These are phyloP conservation scores for Beauveria medogensis DNA, from an alignment of 2,329 filamentous ascomycete genomes.

Conservation along the genomic window DNA sequence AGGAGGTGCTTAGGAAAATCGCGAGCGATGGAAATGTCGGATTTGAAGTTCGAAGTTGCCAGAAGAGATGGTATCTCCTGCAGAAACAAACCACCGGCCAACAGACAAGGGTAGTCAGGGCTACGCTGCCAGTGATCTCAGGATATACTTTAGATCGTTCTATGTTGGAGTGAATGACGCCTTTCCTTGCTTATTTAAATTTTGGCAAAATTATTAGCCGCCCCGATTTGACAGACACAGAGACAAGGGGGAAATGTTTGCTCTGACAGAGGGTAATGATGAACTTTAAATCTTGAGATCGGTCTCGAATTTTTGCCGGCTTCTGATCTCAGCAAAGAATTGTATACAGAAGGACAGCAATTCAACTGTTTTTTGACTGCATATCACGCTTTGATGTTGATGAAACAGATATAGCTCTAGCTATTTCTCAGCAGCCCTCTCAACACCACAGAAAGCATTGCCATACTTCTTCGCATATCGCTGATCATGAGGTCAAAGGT, in stretches of 20 bases:
- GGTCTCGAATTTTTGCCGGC: not conserved
- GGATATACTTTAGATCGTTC: not conserved
- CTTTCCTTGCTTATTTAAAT: not conserved
- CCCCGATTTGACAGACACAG: not conserved
- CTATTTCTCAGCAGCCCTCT: not conserved
- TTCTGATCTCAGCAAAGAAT: not conserved
- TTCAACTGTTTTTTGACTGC: not conserved
- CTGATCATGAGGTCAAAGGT: not conserved
- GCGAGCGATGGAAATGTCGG: not conserved
- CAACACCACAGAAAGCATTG: not conserved
- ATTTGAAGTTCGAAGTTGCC: not conserved
- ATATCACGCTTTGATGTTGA: not conserved
- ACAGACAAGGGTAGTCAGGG: not conserved
- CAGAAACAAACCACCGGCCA: not conserved
- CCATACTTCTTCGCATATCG: not conserved
- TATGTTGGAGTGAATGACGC: not conserved
- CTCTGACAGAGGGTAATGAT: not conserved
- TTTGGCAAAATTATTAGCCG: not conserved
- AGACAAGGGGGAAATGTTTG: not conserved
- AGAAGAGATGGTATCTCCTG: not conserved
- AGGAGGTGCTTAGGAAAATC: conserved; percentile 31
- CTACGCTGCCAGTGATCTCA: not conserved
- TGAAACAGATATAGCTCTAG: not conserved
- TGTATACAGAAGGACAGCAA: not conserved
- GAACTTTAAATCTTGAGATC: not conserved